These are phyloP conservation scores for Beauveria caledonica DNA, from an alignment of 2,329 filamentous ascomycete genomes.

Conservation along the genomic window DNA sequence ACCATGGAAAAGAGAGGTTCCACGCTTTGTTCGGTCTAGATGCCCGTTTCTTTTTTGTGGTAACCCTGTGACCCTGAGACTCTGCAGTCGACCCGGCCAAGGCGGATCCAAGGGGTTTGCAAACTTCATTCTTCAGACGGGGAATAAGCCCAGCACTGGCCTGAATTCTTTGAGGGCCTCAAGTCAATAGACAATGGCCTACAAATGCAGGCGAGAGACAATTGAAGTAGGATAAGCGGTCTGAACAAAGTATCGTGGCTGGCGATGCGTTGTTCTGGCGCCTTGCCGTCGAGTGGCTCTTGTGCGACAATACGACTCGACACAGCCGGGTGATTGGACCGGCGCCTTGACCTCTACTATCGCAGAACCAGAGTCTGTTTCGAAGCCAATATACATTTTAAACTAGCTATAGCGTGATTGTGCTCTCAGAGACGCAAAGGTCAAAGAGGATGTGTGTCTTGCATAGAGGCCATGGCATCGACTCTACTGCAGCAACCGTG, in stretches of 20 bases:
- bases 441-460: too few relatives aligned
- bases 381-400: too few relatives aligned
- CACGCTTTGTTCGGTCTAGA: too few relatives aligned
- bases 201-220: neutral
- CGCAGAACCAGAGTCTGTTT: too few relatives aligned
- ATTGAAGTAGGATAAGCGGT: neutral
- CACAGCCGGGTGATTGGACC: neutral
- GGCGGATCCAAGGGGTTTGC: neutral
- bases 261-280: constrained; percentile 4
- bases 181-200: neutral
- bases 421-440: too few relatives aligned
- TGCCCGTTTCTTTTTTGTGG: too few relatives aligned
- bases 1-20: too few relatives aligned
- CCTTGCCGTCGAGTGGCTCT: neutral
- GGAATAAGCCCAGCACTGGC: neutral
- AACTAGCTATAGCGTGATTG: too few relatives aligned
- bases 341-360: neutral
- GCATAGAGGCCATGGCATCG: too few relatives aligned
- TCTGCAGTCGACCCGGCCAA: constrained; percentile 1
- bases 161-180: neutral
- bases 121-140: neutral
- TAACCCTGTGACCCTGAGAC: neutral
- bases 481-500: too few relatives aligned
- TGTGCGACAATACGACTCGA: neutral
- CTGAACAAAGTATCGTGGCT: neutral